Evolutionary conservation across 2,329 filamentous ascomycete species (phyloP).

Genomic region (Emergomyces orientalis): DNA sequence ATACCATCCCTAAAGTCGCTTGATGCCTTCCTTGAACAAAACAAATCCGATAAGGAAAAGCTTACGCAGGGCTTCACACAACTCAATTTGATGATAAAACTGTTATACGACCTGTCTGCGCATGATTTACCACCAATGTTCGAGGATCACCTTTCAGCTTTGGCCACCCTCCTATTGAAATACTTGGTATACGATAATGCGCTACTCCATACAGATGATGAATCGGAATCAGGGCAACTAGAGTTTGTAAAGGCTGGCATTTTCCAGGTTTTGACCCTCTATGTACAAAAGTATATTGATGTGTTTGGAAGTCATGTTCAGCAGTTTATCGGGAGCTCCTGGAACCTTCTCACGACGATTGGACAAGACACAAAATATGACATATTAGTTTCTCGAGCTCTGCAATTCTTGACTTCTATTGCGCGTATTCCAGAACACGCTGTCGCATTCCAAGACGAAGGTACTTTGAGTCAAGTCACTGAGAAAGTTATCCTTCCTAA

Average conservation of each 20-base stretch:
- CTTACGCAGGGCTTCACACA: slow-evolving; percentile 74
- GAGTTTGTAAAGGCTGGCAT: slow-evolving; percentile 90
- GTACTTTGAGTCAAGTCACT: slow-evolving; percentile 73
- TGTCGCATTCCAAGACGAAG: slow-evolving; percentile 72
- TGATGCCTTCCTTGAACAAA: slow-evolving; percentile 55
- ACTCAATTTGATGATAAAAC: slow-evolving; percentile 78
- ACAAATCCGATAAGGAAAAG: slow-evolving; percentile 62
- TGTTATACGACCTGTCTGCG: slow-evolving; percentile 93
- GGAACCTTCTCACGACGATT: slow-evolving; percentile 79
- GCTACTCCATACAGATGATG: slow-evolving; percentile 74
- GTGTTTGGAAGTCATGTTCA: slow-evolving; percentile 73
- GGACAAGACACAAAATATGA: slow-evolving; percentile 89
- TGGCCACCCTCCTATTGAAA: slow-evolving; percentile 76
- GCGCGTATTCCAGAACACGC: slow-evolving; percentile 70
- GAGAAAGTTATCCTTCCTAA: slow-evolving; percentile 96
- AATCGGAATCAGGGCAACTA: slow-evolving; percentile 73
- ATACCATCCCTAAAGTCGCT: slow-evolving; percentile 31
- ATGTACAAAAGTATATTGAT: slow-evolving; percentile 90
- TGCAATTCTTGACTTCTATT: slow-evolving; percentile 89
- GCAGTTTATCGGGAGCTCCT: slow-evolving; percentile 81
- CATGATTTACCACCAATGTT: slow-evolving; percentile 93
- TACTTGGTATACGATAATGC: slow-evolving; percentile 85
- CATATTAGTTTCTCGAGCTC: slow-evolving; percentile 81
- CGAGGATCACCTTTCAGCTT: slow-evolving; percentile 71
- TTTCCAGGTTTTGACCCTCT: slow-evolving; percentile 81